phyloP scores from a whole-genome alignment of 1,284 basidiomycete genomes.

The Irpex sp. region DNA sequence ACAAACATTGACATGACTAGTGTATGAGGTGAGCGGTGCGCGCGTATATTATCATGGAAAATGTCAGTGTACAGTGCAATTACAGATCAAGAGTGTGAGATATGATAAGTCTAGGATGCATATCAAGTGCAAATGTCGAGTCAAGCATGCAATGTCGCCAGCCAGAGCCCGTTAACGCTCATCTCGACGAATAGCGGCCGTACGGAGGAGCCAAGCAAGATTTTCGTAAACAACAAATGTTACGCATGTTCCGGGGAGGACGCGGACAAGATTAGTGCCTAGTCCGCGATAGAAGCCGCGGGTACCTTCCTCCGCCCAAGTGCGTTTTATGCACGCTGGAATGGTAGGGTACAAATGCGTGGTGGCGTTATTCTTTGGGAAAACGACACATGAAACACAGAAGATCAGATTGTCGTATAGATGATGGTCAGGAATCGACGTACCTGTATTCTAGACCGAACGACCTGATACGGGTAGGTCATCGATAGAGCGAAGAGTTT shows the following conservation, averaged over 20 bases:
- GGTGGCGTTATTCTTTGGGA: slow-evolving; percentile 56
- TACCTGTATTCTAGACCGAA: slow-evolving; percentile 92
- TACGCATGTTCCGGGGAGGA: slow-evolving; percentile 95
- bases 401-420: not conserved
- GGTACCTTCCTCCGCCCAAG: slow-evolving; percentile 79
- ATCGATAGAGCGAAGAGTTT: slow-evolving; percentile 83
- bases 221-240: slow-evolving; percentile 99
- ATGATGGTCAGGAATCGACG: slow-evolving; percentile 13
- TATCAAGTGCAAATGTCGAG: not conserved
- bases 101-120: not conserved
- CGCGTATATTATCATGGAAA: not conserved
- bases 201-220: slow-evolving; percentile 78
- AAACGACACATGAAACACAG: not conserved
- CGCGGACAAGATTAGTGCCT: slow-evolving; percentile 93
- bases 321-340: slow-evolving; percentile 73
- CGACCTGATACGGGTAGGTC: slow-evolving; percentile 98
- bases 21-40: not conserved
- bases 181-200: slow-evolving; percentile 44
- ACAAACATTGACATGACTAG: not conserved
- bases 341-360: slow-evolving; percentile 77
- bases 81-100: not conserved
- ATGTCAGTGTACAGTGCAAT: not conserved
- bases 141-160: not conserved
- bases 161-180: not conserved
- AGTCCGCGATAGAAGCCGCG: slow-evolving; percentile 94